Evolutionary conservation across 2,329 filamentous ascomycete genomes (phyloP).

Genomic region (Clathrospora elynae): DNA sequence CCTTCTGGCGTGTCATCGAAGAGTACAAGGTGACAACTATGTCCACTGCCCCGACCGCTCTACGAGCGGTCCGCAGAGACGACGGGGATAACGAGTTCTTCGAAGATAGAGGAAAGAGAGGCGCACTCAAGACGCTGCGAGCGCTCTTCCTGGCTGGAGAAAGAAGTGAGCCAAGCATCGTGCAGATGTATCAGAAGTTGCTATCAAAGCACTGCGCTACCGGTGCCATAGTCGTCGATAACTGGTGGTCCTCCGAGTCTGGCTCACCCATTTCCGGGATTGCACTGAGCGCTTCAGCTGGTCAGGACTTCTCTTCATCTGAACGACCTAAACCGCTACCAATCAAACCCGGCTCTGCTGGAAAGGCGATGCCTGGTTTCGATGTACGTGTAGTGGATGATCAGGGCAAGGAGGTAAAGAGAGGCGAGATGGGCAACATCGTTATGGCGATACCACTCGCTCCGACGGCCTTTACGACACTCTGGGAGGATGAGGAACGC

Average conservation of each 20-base stretch:
- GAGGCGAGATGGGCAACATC: conserved; percentile 86
- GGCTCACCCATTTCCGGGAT: conserved; percentile 71
- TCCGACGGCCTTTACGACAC: conserved; percentile 81
- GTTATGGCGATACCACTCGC: conserved; percentile 82
- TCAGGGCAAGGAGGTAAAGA: conserved; percentile 70
- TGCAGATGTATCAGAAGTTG: conserved; percentile 78
- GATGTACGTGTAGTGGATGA: conserved; percentile 86
- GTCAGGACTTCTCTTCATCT: conserved; percentile 57
- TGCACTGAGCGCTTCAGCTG: conserved; percentile 66
- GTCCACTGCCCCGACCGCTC: conserved; percentile 85
- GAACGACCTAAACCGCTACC: conserved; percentile 56
- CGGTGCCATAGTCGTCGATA: conserved; percentile 68
- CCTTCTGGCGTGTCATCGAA: conserved; percentile 85
- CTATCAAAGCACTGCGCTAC: conserved; percentile 68
- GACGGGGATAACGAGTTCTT: conserved; percentile 76
- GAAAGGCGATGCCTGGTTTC: conserved; percentile 90
- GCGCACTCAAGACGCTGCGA: conserved; percentile 72
- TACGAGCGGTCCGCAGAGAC: conserved; percentile 84
- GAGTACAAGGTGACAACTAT: conserved; percentile 79
- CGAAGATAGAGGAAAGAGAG: conserved; percentile 65
- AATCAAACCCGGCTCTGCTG: conserved; percentile 83
- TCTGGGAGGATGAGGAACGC: conserved; percentile 84
- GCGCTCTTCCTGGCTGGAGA: conserved; percentile 88
- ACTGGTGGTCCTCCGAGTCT: conserved; percentile 76
- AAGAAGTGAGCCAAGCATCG: conserved; percentile 83